Percentiles rank a stretch among this genome's conserved stretches.
Conservation (phyloP, 225 moss, liverwort and hornwort species). For the Pseudoscleropodium purum region DNA sequence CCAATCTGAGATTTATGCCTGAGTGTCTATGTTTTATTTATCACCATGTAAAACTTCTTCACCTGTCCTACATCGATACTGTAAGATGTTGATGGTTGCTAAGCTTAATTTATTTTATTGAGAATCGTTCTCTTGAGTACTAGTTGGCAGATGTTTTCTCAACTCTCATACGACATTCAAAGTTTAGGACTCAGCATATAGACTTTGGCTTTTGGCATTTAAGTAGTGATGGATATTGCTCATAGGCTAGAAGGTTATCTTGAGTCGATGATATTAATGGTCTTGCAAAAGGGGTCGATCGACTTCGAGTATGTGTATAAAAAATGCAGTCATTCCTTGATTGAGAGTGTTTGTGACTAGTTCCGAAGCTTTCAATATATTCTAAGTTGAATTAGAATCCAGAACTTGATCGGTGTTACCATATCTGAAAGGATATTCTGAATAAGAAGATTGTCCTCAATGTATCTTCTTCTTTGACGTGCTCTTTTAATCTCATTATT, state of each 20-base stretch:
- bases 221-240: neutral
- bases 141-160: neutral
- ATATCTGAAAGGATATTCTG: neutral
- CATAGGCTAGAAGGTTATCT: neutral
- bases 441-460: neutral
- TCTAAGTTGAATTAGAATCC: neutral
- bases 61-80: neutral
- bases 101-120: neutral
- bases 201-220: neutral
- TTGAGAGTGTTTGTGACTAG: neutral
- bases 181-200: neutral
- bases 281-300: neutral
- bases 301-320: neutral
- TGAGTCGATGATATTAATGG: neutral
- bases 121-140: neutral
- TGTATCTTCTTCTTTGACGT: neutral
- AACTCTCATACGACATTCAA: neutral
- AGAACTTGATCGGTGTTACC: neutral
- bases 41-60: constrained; percentile 54
- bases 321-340: neutral
- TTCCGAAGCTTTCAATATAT: neutral
- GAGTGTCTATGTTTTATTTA: constrained; percentile 96
- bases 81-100: neutral
- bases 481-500: neutral
- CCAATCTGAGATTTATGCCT: constrained; percentile 91